A percentile compares a stretch with the other conserved stretches of the same genome.
phyloP scores from a whole-genome alignment of 768 basidiomycete genomes.

The Mrakia hoshinonis region DNA sequence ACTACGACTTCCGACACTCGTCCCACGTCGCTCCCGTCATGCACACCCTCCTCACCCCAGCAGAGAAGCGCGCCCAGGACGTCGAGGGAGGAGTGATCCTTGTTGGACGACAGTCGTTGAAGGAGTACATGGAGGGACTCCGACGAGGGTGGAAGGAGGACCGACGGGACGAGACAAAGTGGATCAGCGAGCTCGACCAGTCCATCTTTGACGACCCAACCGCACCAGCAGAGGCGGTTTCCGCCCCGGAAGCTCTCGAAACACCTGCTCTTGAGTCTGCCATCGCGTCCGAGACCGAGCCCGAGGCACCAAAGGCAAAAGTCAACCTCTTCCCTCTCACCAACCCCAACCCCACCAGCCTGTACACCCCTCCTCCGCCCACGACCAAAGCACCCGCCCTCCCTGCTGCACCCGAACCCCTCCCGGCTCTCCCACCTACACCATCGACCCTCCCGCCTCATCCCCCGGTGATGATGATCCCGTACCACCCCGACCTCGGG shows the following conservation, averaged over 20 bases:
- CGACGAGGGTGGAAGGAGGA: constrained; percentile 70
- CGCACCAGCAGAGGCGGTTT: not conserved
- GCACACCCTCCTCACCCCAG: constrained; percentile 45
- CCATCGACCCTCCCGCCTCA: constrained; percentile 23
- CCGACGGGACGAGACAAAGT: constrained; percentile 54
- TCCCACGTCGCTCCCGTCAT: constrained; percentile 37
- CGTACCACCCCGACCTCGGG: constrained; percentile 27
- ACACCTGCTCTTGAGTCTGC: not conserved
- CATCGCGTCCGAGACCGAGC: not conserved
- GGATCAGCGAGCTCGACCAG: constrained; percentile 58
- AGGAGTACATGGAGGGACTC: constrained; percentile 87
- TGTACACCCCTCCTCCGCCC: not conserved
- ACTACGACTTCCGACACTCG: constrained; percentile 53
- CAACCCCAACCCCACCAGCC: not conserved
- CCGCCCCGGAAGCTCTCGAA: not conserved
- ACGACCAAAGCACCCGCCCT: not conserved
- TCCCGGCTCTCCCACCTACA: not conserved
- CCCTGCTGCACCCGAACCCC: not conserved
- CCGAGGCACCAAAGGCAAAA: not conserved
- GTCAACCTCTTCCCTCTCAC: constrained; percentile 24
- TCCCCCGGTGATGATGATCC: constrained; percentile 23
- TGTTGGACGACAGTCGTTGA: constrained; percentile 79
- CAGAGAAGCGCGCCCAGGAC: constrained; percentile 52
- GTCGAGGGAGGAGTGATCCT: constrained; percentile 77
- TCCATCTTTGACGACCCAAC: constrained; percentile 64